Conservation (phyloP, 2,329 filamentous ascomycete genomes). For the Fusarium sp. region DNA sequence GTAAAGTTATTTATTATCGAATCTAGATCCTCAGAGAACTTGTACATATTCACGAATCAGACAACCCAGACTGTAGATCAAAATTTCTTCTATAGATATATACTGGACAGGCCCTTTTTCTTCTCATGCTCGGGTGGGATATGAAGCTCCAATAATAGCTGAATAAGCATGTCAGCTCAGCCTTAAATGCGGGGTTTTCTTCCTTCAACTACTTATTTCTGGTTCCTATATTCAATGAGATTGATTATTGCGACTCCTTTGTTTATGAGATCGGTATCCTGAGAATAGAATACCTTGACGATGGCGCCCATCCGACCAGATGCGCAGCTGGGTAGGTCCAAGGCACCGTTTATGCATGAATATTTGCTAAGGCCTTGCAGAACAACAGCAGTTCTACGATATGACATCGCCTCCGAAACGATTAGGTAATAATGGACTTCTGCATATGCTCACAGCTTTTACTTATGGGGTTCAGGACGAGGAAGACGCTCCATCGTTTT, state of each 20-base stretch:
- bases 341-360: background rate
- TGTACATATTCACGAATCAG: too few species aligned
- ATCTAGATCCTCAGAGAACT: too few species aligned
- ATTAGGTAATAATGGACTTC: background rate
- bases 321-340: background rate
- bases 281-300: background rate
- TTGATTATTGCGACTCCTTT: background rate
- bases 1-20: too few species aligned
- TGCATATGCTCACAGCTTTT: fast-evolving
- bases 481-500: constrained; percentile 19
- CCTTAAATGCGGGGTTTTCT: background rate
- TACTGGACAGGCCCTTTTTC: too few species aligned
- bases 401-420: background rate
- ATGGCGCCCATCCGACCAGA: constrained; percentile 7
- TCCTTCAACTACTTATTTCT: background rate
- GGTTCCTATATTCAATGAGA: background rate
- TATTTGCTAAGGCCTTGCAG: background rate
- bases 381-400: constrained; percentile 3
- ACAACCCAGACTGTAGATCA: too few species aligned
- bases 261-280: background rate
- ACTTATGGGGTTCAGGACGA: constrained; percentile 2
- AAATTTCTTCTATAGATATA: too few species aligned
- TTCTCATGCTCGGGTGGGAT: too few species aligned
- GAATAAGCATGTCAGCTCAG: background rate
- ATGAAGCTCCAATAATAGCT: too few species aligned